Base-by-base conservation (phyloP, 2,329 filamentous ascomycete genomes). In the Pseudopithomyces maydicus region DNA sequence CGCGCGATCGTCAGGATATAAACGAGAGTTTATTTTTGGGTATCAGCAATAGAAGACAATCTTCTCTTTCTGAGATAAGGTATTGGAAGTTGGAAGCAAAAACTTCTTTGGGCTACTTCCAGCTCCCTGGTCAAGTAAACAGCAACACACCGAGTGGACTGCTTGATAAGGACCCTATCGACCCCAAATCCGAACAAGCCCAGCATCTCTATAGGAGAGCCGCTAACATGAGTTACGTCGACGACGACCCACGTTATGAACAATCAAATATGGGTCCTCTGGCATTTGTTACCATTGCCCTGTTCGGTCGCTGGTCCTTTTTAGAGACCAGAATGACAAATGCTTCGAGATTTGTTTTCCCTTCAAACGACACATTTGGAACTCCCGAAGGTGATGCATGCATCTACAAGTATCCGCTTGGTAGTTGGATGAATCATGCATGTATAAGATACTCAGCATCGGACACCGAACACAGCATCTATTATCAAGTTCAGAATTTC, bases 101-200 rank as follows among this genome's bases (percentile, higher is more conserved):
- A 11, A 43, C 57, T 2, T 43, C 60, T 17, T 32, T 60, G 6
- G 57, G 60, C 11, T 63, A 63, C 46, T 63, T 63, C 33, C 57
- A 63, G 44, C 39, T 58, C 12, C 60, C 60, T 3, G 54, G 52
- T 20, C 11, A 33, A 19, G 14, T 11, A 17, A 63, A 63, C 45
- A 52, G 51, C 3, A 45, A 58, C 45, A 43, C 17, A 35, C 23
- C 55, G 2, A 57, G 57, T 3, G 48, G 54, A 5, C 19, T 63
- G 15, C 52, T 58, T 11, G 55, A 55, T 17, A 60, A 59, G 52
- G 54, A 59, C 20, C 60, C 57, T 2, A 3, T 59, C 14, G n/a
- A 2, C 8, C 32, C 19, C 11, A 26, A 56, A 14, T 44, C 32
- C 1, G 22, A 5, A 6, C 55, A 57, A 23, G 33, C 43, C 33